Evolutionary conservation across 2,329 filamentous ascomycete genomes (phyloP), one percentile per base, ranked within the genome.

Genomic region (Colletotrichum lini): DNA sequence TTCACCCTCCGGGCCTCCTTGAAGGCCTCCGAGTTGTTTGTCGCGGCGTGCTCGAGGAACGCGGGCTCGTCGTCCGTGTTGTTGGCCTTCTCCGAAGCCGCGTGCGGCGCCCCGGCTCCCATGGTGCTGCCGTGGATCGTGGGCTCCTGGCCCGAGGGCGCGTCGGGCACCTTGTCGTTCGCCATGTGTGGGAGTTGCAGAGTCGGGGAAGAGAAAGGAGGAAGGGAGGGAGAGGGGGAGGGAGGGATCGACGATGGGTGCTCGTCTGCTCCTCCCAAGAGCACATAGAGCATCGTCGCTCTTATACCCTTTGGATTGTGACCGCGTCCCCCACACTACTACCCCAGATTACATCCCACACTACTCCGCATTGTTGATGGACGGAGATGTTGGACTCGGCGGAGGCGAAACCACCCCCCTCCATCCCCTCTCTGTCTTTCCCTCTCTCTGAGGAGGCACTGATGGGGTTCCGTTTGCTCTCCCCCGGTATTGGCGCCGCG

Each of bases 271-370:
- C 16, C 18, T 42, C 23, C 4, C 30, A 30, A 30, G 26, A 35
- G 23, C 8, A 7, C n/a, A 40, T 23, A 1, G 42, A 50, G 21
- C 15, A 30, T 59, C 45, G 35, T 21, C 30, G 44, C 10, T 58
- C 52, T 68, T 65, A 65, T 64, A 56, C 13, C n/a, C 26, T 30
- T n/a, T 58, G 10, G 18, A n/a, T 15, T 12, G 21, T 56, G n/a
- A 7, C 10, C 47, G 9, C 8, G n/a, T 38, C 42, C 50, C 7
- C 60, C 52, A 52, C 63, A 66, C 63, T 30, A 30, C 30, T 52
- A 52, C 64, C 64, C 64, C 64, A 66, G 64, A 16, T 60, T 6
- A 21, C 15, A 45, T 59, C 66, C 60, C 38, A 30, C 52, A 44
- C 38, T 26, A 44, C 60, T 69, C 53, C 60, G 53, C 53, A 54